Evolutionary conservation across 2,329 filamentous ascomycete genomes (phyloP).

Genomic region (Furcasterigmium furcatum): DNA sequence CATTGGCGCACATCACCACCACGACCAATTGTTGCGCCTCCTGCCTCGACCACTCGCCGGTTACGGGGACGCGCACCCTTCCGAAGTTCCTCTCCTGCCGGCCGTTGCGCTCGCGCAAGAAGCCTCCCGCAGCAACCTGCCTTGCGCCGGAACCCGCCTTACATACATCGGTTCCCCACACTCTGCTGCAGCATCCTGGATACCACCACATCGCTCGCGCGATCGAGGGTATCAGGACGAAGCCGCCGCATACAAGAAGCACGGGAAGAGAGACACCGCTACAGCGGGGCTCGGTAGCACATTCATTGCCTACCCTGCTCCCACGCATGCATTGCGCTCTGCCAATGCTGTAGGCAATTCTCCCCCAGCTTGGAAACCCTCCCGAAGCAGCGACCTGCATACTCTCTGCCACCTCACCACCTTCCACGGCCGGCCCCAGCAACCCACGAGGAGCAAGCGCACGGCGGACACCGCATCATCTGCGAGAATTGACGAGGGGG

Average conservation of each 20-base stretch:
- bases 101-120: constrained; percentile 26
- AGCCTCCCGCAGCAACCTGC: constrained; percentile 18
- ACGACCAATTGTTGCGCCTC: neutral
- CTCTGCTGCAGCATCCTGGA: constrained; percentile 29
- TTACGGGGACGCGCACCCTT: neutral
- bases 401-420: constrained; percentile 42
- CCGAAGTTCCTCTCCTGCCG: neutral
- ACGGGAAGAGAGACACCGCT: constrained; percentile 6
- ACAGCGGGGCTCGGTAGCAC: constrained; percentile 1
- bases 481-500: constrained; percentile 9
- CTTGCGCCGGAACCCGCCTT: constrained; percentile 22
- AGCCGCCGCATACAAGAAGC: neutral
- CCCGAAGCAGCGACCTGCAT: constrained; percentile 44
- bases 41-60: neutral
- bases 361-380: constrained; percentile 24
- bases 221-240: neutral
- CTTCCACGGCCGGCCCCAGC: neutral
- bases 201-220: neutral
- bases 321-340: constrained; percentile 8
- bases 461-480: constrained; percentile 11
- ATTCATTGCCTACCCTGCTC: constrained; percentile 4
- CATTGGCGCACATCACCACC: too few species aligned
- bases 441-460: too few species aligned
- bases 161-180: constrained; percentile 39
- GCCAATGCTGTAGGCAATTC: constrained; percentile 17